Base-by-base conservation (phyloP, 2,329 filamentous ascomycete genomes). In the Balansia obtecta region DNA sequence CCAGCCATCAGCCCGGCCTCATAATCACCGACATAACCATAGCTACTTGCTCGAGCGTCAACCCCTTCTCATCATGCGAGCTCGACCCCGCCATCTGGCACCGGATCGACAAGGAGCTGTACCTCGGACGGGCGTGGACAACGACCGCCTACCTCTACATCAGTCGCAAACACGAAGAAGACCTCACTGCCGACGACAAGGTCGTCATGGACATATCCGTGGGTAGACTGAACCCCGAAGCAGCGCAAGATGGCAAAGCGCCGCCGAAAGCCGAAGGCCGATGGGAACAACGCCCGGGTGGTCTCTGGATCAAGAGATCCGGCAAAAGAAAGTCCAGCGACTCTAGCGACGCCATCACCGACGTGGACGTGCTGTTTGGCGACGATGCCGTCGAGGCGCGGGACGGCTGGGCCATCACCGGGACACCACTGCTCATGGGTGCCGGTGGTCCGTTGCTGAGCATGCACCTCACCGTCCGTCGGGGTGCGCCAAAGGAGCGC, bases 381-480 rank as follows among this genome's bases (percentile, higher is more conserved):
- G 82, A 90, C 18, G 90, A 96, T 63, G 91, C 90, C 10, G 87
- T 90, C 33, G 93, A 98, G 63, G 90, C 88, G 5, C 81, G 93
- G 51, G 79, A 83, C 2, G 86, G 86, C 32, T 98, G 94, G 93
- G 73, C 82, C 52, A 76, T 96, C 42, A 82, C 81, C 47, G 84
- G 86, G 52, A 86, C 80, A 8, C 80, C 85, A 10, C 67, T 97
- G 50, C 69, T 91, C 46, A 70, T 96, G 52, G 80, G 86, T 56
- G 75, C 76, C 4, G 72, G 75, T 30, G 71, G 76, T 33, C 75
- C 81, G 38, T 70, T 77, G 10, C 81, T 83, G 22, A 82, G 85
- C 55, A 81, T 87, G 20, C 83, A 90, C 53, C 66, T 98, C 50
- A 94, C 82, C 27, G 75, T 96, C 46, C 80, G 88, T 47, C 79